Evolutionary conservation across 2,329 filamentous ascomycete species (phyloP), one percentile per base, ranked within the genome.

Genomic region (Xylariaceae sp.): DNA sequence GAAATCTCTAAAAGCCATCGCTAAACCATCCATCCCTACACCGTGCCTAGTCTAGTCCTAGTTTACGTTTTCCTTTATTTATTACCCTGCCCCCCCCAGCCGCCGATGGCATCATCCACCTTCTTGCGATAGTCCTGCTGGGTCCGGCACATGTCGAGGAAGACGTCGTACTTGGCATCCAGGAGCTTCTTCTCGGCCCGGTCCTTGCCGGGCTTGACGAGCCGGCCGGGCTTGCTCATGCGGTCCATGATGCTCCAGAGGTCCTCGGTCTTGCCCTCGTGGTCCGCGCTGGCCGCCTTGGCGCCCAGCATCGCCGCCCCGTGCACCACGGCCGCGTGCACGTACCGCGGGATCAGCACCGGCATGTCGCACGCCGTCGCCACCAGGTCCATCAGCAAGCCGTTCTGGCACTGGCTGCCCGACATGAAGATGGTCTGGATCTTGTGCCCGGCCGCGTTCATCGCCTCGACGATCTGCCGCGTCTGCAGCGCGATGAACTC

Each of bases 401-500:
- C 79, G 64, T 98, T 98, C 66, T 96, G 89, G 70, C 92, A 98
- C 63, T 97, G 92, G 9, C 87, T 94, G 45, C 92, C 92, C 4
- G 88, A 95, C 92, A 98, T 97, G 77, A 97, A 98, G 65, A 98
- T 95, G 48, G 84, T 90, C 34, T 75, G 81, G 62, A 98, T 89
- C 51, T 76, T 71, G 67, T 98, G 92, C 8, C 92, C 92, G 2
- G 88, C 73, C 32, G 76, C 70, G 71, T 97, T 98, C 89, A 98
- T 96, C 24, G 84, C 77, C 56, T 94, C 84, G 48, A 98, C 76
- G 55, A 98, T 98, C 64, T 98, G 92, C 42, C 86, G 82, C 0
- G 92, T 98, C 65, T 98, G 92, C 62, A 97, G 77, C 19, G 92
- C 89, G 55, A 98, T 97, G 65, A 97, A 97, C 67, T 98, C 92